phyloP scores from a whole-genome alignment of 176 grass and related monocot species.

The Zizania latifolia region DNA sequence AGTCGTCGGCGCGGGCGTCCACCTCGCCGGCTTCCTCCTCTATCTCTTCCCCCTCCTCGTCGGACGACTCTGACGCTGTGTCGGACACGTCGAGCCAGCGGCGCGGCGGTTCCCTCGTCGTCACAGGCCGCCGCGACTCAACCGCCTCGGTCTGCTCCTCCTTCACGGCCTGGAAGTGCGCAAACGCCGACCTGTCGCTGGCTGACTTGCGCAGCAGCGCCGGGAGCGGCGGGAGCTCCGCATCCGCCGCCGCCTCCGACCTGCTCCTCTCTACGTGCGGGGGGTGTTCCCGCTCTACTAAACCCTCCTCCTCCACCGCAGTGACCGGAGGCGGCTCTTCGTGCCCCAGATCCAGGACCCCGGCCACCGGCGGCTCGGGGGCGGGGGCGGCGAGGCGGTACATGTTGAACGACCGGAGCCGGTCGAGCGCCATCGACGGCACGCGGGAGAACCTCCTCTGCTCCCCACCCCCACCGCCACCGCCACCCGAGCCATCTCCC shows the following conservation, averaged over 20 bases:
- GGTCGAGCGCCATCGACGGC: constrained; percentile 65
- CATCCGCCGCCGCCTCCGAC: constrained; percentile 42
- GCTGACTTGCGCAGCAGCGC: constrained; percentile 70
- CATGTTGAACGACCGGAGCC: constrained; percentile 64
- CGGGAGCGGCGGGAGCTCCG: constrained; percentile 31
- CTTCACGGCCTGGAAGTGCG: constrained; percentile 49
- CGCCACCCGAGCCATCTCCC: too few relatives aligned
- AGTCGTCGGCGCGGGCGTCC: constrained; percentile 75
- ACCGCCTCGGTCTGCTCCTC: constrained; percentile 12
- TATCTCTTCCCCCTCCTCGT: neutral
- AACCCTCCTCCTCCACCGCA: too few relatives aligned
- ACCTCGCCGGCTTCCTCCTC: constrained; percentile 35
- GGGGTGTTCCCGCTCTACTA: neutral
- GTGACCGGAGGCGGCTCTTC: neutral
- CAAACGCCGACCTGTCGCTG: constrained; percentile 67
- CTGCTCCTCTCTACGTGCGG: constrained; percentile 47
- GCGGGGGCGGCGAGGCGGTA: constrained; percentile 22
- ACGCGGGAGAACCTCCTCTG: constrained; percentile 37
- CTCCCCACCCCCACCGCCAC: neutral
- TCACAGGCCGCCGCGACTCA: constrained; percentile 21
- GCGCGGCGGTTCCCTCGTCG: constrained; percentile 19
- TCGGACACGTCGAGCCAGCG: neutral
- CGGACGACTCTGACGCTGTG: neutral
- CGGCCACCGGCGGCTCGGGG: constrained; percentile 2
- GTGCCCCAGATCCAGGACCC: constrained; percentile 30